Evolutionary conservation across 352 stramenopile species (phyloP).

Genomic region (Pythium brachiatum): DNA sequence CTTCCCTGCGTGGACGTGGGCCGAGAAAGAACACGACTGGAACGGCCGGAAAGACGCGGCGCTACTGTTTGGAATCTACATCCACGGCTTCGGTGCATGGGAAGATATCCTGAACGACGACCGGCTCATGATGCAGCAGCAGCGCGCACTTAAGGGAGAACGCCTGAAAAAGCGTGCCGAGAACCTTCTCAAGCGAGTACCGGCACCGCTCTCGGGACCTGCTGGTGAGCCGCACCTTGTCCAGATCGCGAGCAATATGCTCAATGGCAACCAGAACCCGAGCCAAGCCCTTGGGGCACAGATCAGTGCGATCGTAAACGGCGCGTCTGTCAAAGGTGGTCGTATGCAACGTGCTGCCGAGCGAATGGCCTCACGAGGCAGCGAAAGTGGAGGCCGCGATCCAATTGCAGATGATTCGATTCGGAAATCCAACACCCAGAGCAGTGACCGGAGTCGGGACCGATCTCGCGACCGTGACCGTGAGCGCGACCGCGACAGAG

Average conservation of each 20-base stretch:
- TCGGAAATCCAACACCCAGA: conserved; percentile 31
- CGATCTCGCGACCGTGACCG: conserved; percentile 7
- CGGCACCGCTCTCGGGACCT: conserved; percentile 41
- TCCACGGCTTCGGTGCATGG: conserved; percentile 84
- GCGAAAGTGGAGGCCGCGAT: conserved; percentile 4
- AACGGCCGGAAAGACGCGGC: conserved; percentile 72
- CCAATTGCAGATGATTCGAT: conserved; percentile 40
- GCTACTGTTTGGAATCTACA: conserved; percentile 76
- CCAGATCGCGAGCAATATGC: conserved; percentile 45
- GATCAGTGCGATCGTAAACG: conserved; percentile 80
- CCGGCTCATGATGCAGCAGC: conserved; percentile 71
- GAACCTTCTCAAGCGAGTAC: conserved; percentile 75
- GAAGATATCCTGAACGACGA: conserved; percentile 86
- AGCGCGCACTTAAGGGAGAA: conserved; percentile 80
- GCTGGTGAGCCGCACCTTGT: conserved; percentile 61
- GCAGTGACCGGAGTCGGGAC: conserved; percentile 20
- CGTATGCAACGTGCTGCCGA: conserved; percentile 68
- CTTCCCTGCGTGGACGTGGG: conserved; percentile 68
- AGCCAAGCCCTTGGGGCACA: conserved; percentile 58
- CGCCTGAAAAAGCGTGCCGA: conserved; percentile 82
- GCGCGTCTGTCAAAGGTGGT: conserved; percentile 34
- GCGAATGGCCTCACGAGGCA: conserved; percentile 42
- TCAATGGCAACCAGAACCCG: conserved; percentile 35
- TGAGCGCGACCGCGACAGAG: conserved; percentile 7
- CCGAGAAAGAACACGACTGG: conserved; percentile 84